Evolutionary conservation across 2,329 filamentous ascomycete genomes (phyloP).

Genomic region (Fusarium anthophilum): DNA sequence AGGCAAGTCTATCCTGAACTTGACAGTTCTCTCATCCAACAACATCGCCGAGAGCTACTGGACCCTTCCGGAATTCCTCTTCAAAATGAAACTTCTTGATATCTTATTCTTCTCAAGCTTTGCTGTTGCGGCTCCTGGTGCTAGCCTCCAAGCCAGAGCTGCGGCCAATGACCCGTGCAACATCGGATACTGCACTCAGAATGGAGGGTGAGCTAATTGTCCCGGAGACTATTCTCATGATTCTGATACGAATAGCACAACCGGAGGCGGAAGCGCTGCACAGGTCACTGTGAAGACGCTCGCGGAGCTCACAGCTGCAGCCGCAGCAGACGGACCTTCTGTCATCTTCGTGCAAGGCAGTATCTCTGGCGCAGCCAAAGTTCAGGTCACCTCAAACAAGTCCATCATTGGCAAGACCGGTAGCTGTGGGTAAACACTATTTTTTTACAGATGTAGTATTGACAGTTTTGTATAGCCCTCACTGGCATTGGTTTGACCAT

Average conservation of each 20-base stretch:
- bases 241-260: background rate
- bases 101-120: background rate
- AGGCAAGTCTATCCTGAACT: background rate
- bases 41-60: rapidly evolving
- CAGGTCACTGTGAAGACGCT: constrained; percentile 31
- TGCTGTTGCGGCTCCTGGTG: constrained; percentile 4
- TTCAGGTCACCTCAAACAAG: constrained; percentile 36
- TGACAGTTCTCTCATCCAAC: too few relatives aligned
- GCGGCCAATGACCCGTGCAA: constrained; percentile 19
- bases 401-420: constrained; percentile 36
- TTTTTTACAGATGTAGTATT: rapidly evolving
- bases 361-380: constrained; percentile 38
- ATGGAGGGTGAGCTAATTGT: constrained; percentile 21
- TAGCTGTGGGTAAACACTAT: constrained; percentile 10
- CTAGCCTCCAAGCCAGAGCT: constrained; percentile 13
- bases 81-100: constrained; percentile 9
- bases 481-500: constrained; percentile 34
- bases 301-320: constrained; percentile 25
- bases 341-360: constrained; percentile 34
- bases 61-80: rapidly evolving
- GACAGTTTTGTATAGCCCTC: background rate
- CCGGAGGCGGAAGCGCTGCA: constrained; percentile 20
- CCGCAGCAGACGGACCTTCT: constrained; percentile 7
- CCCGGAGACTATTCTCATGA: rapidly evolving
- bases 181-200: constrained; percentile 35